Evolutionary conservation across 2,329 filamentous ascomycete species (phyloP).

Genomic region (Fusarium sp.): DNA sequence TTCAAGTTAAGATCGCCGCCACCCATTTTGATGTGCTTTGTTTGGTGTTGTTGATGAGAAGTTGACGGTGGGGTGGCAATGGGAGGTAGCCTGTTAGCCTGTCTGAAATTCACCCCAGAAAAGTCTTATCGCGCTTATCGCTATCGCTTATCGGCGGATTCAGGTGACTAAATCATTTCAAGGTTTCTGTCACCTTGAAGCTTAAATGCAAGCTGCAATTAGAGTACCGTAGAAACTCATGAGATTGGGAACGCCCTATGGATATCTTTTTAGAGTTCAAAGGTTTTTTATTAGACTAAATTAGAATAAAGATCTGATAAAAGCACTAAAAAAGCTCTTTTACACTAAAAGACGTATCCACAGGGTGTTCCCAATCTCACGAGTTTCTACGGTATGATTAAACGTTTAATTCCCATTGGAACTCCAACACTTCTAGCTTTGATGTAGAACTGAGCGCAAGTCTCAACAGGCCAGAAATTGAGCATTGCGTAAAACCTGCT

Average conservation of each 20-base stretch:
- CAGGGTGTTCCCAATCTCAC: no score
- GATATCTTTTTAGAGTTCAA: no score
- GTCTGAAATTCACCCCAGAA: conserved; percentile 27
- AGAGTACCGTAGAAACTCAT: neutral
- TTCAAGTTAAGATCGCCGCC: conserved; percentile 96
- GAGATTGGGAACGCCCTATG: no score
- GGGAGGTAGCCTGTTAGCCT: conserved; percentile 15
- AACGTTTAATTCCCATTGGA: no score
- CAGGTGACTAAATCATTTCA: neutral
- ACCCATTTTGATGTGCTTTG: conserved; percentile 72
- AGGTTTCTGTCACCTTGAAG: neutral
- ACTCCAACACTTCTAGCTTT: no score
- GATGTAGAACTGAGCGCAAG: no score
- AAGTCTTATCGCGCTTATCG: conserved; percentile 28
- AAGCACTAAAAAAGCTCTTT: no score
- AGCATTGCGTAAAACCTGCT: neutral
- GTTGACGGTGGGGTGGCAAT: conserved; percentile 36
- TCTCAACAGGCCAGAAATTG: neutral
- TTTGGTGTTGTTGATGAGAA: conserved; percentile 1
- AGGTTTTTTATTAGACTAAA: no score
- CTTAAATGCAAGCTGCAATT: neutral
- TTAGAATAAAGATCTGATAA: no score
- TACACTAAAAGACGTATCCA: no score
- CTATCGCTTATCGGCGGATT: conserved; percentile 24
- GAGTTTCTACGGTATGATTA: no score